Conservation (phyloP, 495 filamentous ascomycete genomes). For the Annulohypoxylon maeteangense region DNA sequence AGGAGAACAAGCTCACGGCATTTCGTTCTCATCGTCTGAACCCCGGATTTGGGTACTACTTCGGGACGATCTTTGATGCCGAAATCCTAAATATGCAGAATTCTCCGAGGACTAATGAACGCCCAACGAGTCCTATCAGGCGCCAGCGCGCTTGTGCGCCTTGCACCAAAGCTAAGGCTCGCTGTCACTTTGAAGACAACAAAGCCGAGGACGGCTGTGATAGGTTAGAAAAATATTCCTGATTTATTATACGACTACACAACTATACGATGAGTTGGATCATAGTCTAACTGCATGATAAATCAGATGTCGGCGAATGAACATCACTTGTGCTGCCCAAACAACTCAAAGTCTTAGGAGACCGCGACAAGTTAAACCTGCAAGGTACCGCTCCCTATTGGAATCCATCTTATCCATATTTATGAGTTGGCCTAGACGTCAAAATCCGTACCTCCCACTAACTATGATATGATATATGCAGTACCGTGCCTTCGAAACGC, state of each 20-base stretch:
- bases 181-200: constrained; percentile 47
- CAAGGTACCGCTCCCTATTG: constrained; percentile 21
- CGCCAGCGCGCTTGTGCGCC: constrained; percentile 49
- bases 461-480: constrained; percentile 2
- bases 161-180: constrained; percentile 50
- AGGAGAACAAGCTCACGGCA: background rate
- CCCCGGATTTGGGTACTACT: constrained; percentile 1
- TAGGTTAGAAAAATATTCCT: constrained; percentile 33
- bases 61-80: constrained; percentile 12
- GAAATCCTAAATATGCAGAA: constrained; percentile 11
- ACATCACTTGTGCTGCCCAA: constrained; percentile 43
- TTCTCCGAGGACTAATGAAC: constrained; percentile 19
- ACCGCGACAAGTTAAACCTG: constrained; percentile 46
- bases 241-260: background rate
- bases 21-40: background rate
- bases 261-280: background rate
- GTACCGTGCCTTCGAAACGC: background rate
- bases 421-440: background rate
- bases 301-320: constrained; percentile 44
- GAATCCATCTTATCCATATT: background rate
- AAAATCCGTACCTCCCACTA: background rate
- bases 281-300: constrained; percentile 1
- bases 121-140: constrained; percentile 44
- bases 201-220: constrained; percentile 43
- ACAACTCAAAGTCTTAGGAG: constrained; percentile 47